Conservation (phyloP, 306 rosid genomes). For the Cicer arietinum region DNA sequence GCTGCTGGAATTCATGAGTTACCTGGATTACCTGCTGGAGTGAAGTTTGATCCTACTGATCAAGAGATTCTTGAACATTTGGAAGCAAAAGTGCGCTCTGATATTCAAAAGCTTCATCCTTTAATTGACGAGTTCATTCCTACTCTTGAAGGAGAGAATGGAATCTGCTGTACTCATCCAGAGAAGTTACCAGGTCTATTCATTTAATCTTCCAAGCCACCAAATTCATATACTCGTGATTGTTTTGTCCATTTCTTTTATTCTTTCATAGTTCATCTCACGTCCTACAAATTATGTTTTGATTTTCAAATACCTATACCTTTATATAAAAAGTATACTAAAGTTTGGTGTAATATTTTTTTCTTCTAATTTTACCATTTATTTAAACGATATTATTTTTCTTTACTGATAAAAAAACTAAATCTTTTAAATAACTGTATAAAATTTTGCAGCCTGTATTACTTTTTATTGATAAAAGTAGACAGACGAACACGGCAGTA, state of each 20-base stretch:
- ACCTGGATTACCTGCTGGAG: slow-evolving; percentile 83
- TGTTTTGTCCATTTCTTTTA: neutral
- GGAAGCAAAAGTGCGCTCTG: slow-evolving; percentile 71
- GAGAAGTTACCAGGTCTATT: slow-evolving; percentile 72
- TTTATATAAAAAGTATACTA: too few relatives aligned
- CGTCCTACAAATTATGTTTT: neutral
- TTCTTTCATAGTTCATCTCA: slow-evolving; percentile 9
- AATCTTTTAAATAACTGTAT: too few relatives aligned
- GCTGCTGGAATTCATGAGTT: slow-evolving; percentile 68
- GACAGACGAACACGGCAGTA: too few relatives aligned
- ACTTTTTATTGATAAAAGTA: too few relatives aligned
- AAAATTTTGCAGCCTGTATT: too few relatives aligned
- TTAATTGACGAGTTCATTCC: slow-evolving; percentile 79
- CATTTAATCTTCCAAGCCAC: neutral
- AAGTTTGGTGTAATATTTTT: too few relatives aligned
- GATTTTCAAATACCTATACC: neutral
- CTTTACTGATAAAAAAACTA: too few relatives aligned
- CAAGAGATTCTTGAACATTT: slow-evolving; percentile 80
- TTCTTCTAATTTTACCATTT: too few relatives aligned
- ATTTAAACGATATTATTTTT: too few relatives aligned
- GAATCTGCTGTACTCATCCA: slow-evolving; percentile 84
- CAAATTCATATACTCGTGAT: neutral
- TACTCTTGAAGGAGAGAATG: slow-evolving; percentile 78
- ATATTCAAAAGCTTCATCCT: slow-evolving; percentile 69
- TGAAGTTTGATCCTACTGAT: slow-evolving; percentile 88